Base-by-base conservation (phyloP, 441 rosid species). In the Geranium incanum region DNA sequence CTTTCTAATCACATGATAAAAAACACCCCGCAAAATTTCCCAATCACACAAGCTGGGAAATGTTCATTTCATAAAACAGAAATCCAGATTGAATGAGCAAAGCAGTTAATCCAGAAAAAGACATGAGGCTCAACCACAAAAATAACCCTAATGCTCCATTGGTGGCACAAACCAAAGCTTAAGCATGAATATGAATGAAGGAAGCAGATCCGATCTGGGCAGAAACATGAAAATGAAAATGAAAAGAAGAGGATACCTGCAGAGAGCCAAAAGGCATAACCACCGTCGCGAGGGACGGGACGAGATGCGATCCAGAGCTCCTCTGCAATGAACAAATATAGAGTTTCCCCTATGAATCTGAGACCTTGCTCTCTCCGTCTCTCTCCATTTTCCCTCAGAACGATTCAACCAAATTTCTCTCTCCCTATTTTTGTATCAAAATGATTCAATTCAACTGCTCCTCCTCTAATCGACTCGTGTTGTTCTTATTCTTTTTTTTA, bases 271-370 rank as follows among this genome's bases (percentile, higher is more conserved):
- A 70, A 85, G 88, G 98, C 92, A 85, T 79, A 86, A 81, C 81
- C 78, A 88, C 91, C 94, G 97, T 80, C 90, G 84, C 89, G 75
- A 77, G 76, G 87, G 87, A 86, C 89, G 96, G 89, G 74, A 80
- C 74, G 71, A 78, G 80, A 71, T 73, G 74, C 87, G 81, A 88
- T 87, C 92, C 90, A 86, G 85, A 87, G 84, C 87, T 81, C 74
- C 84, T 76, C 72, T 72, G 41, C 0, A 38, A 38, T 38, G 41
- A 38, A 38, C 41, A 38, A 38, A 38, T 4, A 38, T 9, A 45
- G 52, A 28, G 33, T 23, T 23, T 23, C 33, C 33, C 1, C 33
- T 23, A 23, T 23, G 33, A 23, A 23, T 23, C 33, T 0, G 33
- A 23, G 33, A 23, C 33, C 33, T 23, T 23, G 33, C 33, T 23